Evolutionary conservation across 768 basidiomycete species (phyloP), one percentile per base, ranked within the genome.

Genomic region (Daedaleopsis sinensis): DNA sequence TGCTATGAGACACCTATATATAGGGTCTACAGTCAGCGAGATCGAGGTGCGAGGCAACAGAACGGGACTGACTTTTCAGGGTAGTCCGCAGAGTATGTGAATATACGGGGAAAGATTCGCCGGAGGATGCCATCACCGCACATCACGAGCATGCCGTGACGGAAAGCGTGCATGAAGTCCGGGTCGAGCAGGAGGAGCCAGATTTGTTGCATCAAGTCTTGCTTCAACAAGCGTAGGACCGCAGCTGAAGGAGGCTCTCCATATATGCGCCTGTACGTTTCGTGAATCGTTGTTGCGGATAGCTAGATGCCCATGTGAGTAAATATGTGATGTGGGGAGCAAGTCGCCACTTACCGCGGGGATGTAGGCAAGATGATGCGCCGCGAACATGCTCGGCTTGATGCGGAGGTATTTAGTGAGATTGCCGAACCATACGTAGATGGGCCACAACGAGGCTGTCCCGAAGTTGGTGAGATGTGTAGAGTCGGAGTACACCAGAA

Each of bases 281-380:
- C 5, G 52, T 75, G 74, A 27, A 74, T 68, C n/a, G 76, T 59
- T 0, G 51, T 37, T 49, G 74, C 75, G 0, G 72, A 72, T 5
- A 78, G 62, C 72, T 77, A 23, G 0, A 1, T 10, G 11, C 13
- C 3, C 13, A 5, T 18, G 39, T 42, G 5, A 44, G 13, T 5
- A 16, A 35, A 0, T 8, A 38, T 38, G 8, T 15, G 7, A 15
- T 15, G 15, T 38, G 37, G 15, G 8, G 7, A 38, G 37, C 15
- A 15, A 38, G 6, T 9, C n/a, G n/a, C n/a, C n/a, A 59, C 71
- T 56, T 61, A 80, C 79, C 35, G 70, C 67, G 1, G 80, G 82
- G n/a, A 82, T 73, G 65, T 82, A 82, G 12, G 78, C 81, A 0
- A 80, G 24, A 57, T 79, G 78, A 58, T 81, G 76, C 19, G 69